phyloP scores from a whole-genome alignment of 331 rosid species.

The Cydonia oblonga region DNA sequence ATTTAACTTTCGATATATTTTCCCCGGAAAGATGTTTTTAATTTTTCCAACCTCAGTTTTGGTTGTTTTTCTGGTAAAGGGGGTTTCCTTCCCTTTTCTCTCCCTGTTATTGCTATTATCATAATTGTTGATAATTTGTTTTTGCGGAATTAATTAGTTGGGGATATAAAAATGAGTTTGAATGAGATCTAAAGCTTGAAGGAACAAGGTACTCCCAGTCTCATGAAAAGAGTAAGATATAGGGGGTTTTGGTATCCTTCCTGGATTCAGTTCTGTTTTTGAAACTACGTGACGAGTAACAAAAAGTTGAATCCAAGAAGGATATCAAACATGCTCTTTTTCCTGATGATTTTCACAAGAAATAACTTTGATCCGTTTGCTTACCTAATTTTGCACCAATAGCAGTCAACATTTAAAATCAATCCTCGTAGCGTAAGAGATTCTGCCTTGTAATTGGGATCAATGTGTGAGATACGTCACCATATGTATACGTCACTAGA shows the following conservation, averaged over 20 bases:
- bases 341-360: too few relatives aligned
- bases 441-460: too few relatives aligned
- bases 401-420: too few relatives aligned
- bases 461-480: too few relatives aligned
- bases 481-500: too few relatives aligned
- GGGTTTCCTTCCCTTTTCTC: not conserved
- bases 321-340: too few relatives aligned
- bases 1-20: slow-evolving; percentile 35
- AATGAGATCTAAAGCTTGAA: not conserved
- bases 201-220: not conserved
- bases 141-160: not conserved
- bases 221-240: not conserved
- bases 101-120: not conserved
- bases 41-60: slow-evolving; percentile 51
- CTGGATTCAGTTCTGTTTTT: too few relatives aligned
- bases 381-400: too few relatives aligned
- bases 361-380: too few relatives aligned
- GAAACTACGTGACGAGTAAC: too few relatives aligned
- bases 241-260: not conserved
- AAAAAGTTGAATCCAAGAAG: too few relatives aligned
- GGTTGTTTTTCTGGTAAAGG: slow-evolving; percentile 18
- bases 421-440: too few relatives aligned
- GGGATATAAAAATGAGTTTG: not conserved
- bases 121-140: not conserved
- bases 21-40: slow-evolving; percentile 31